A percentile compares a stretch with the other conserved stretches of the same genome.
These are phyloP conservation scores for Plenodomus lindquistii DNA, from an alignment of 2,329 filamentous ascomycete species.

Conservation along the genomic window DNA sequence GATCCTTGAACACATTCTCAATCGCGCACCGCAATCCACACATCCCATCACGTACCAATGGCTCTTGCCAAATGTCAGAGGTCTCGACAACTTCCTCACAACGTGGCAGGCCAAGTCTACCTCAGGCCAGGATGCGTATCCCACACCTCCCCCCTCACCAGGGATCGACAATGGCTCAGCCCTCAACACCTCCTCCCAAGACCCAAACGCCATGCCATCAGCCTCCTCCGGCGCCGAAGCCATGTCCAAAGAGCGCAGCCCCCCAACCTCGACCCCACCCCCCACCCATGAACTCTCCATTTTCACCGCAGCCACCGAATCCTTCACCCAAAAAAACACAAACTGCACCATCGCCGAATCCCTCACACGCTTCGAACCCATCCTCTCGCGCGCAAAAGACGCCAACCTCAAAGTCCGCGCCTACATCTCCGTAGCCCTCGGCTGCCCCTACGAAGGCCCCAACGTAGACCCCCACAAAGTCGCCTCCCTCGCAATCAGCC, in stretches of 20 bases:
- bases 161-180: conserved; percentile 43
- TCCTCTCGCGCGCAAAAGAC: conserved; percentile 70
- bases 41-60: conserved; percentile 73
- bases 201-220: conserved; percentile 50
- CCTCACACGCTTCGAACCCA: conserved; percentile 68
- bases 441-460: conserved; percentile 74
- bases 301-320: conserved; percentile 80
- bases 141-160: conserved; percentile 48
- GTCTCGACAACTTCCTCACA: conserved; percentile 65
- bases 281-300: conserved; percentile 68
- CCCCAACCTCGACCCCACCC: conserved; percentile 13
- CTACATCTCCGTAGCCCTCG: conserved; percentile 73
- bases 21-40: conserved; percentile 58
- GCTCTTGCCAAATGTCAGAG: conserved; percentile 76
- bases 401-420: conserved; percentile 71
- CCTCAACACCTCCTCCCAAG: conserved; percentile 47
- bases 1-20: conserved; percentile 71
- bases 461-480: conserved; percentile 63
- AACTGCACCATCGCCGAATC: conserved; percentile 80
- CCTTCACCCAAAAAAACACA: conserved; percentile 79
- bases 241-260: conserved; percentile 35
- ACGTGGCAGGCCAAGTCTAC: conserved; percentile 53
- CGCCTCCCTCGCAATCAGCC: conserved; percentile 62
- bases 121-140: conserved; percentile 51
- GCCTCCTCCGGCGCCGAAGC: conserved; percentile 40